Evolutionary conservation across 2,329 filamentous ascomycete genomes (phyloP), one percentile per base, ranked within the genome.

Genomic region (Hymenoscyphus occultus): DNA sequence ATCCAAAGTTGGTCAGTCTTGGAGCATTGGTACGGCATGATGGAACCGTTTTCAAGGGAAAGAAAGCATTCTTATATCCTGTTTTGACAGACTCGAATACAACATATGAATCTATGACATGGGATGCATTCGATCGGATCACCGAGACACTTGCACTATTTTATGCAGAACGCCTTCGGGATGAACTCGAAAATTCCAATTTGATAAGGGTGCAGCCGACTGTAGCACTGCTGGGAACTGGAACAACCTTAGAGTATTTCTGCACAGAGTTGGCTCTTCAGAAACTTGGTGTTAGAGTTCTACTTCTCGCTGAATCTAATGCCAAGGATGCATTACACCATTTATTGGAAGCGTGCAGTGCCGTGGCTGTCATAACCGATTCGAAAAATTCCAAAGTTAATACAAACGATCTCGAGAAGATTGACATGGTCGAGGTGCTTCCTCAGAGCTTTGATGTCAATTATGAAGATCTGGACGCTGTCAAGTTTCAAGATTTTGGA

Each of bases 261-360:
- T 72, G 72, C 57, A 73, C 74, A 3, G 64, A 74, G 56, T 60
- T 76, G 13, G 74, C 74, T 31, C 70, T 76, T 9, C 72, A 73
- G 35, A 76, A 76, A 59, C 66, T 76, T 31, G 71, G 72, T 42
- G 65, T 75, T 16, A 68, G 74, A 54, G 68, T 75, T 1, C 65
- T 76, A 16, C 68, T 76, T 2, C 63, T 76, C 16, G 74, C 73
- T 6, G 71, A 74, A 56, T 73, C 72, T 13, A 75, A 75, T 67
- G 67, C 75, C 2, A 32, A 66, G 19, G 66, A 67, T 56, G 72
- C 73, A 6, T 62, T 74, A 5, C 71, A 74, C 28, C 67, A 71
- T 62, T 68, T 76, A 13, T 65, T 76, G 16, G 57, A 73, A 6
- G 69, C 19, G 1, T 75, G 74, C 61, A 59, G 71, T 39, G 71